phyloP scores from a whole-genome alignment of 768 basidiomycete species.

The Rhizopogon roseolus region DNA sequence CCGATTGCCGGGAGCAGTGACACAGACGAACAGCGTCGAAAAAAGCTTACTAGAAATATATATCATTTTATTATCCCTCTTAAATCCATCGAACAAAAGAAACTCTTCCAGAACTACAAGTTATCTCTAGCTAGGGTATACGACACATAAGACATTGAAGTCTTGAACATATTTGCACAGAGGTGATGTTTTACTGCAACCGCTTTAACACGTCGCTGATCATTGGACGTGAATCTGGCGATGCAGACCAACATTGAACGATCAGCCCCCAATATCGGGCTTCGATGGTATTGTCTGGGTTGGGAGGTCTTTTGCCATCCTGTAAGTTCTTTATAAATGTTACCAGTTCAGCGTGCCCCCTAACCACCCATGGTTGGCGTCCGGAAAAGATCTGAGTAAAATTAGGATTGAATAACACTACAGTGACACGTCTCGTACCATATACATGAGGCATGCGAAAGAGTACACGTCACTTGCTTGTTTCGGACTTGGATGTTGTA shows the following conservation, averaged over 20 bases:
- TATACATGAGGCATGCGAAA: neutral
- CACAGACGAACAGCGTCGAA: no score
- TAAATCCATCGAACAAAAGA: no score
- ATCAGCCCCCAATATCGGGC: neutral
- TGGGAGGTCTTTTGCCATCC: neutral
- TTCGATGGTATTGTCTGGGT: neutral
- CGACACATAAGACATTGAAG: no score
- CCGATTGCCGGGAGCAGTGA: no score
- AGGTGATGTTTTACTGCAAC: conserved; percentile 2
- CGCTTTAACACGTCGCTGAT: neutral
- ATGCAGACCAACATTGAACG: neutral
- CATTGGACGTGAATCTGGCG: neutral
- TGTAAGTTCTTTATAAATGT: neutral
- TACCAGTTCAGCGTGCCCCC: rapidly evolving
- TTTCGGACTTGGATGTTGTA: neutral
- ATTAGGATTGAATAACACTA: neutral
- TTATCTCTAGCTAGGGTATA: no score
- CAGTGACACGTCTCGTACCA: neutral
- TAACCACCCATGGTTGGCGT: neutral
- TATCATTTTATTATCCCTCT: no score
- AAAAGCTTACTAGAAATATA: no score
- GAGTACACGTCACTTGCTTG: neutral
- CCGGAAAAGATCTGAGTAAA: neutral
- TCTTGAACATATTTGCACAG: neutral
- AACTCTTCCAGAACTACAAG: no score